Percentiles rank a stretch among this genome's conserved stretches.
Evolutionary conservation across 1,284 basidiomycete genomes (phyloP).

Genomic region (Marasmius fiardii): DNA sequence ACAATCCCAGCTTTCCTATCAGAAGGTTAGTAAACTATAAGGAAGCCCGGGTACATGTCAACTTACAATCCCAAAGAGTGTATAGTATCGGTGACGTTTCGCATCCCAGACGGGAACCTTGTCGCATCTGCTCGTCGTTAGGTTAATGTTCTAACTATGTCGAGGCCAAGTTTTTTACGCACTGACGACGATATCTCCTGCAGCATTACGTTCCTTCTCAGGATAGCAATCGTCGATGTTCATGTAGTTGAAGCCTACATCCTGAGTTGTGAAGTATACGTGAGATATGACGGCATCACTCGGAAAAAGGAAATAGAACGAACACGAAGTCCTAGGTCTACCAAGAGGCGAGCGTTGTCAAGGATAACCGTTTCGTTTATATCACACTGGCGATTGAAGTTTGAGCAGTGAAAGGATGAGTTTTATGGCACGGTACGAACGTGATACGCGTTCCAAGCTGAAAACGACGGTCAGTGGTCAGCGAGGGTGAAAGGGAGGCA

Average conservation of each 20-base stretch:
- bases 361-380: conserved; percentile 50
- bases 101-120: conserved; percentile 51
- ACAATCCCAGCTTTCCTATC: conserved; percentile 52
- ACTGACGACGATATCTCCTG: conserved; percentile 46
- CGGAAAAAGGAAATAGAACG: conserved; percentile 2
- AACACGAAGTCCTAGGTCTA: conserved; percentile 42
- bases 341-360: conserved; percentile 44
- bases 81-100: conserved; percentile 44
- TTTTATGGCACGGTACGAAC: conserved; percentile 30
- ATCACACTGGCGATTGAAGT: conserved; percentile 37
- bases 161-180: conserved; percentile 10
- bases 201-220: conserved; percentile 41
- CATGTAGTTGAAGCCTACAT: conserved; percentile 49
- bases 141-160: background rate
- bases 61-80: conserved; percentile 51
- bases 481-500: background rate
- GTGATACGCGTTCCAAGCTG: conserved; percentile 61
- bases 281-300: background rate
- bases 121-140: conserved; percentile 29
- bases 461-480: conserved; percentile 1
- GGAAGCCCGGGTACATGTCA: background rate
- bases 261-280: conserved; percentile 31
- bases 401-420: background rate
- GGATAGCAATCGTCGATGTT: conserved; percentile 62
- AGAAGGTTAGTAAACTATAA: background rate